A percentile compares a stretch with the other conserved stretches of the same genome.
These are phyloP conservation scores for Akebia trifoliata DNA, from an alignment of 164 flowering plant species.

Conservation along the genomic window DNA sequence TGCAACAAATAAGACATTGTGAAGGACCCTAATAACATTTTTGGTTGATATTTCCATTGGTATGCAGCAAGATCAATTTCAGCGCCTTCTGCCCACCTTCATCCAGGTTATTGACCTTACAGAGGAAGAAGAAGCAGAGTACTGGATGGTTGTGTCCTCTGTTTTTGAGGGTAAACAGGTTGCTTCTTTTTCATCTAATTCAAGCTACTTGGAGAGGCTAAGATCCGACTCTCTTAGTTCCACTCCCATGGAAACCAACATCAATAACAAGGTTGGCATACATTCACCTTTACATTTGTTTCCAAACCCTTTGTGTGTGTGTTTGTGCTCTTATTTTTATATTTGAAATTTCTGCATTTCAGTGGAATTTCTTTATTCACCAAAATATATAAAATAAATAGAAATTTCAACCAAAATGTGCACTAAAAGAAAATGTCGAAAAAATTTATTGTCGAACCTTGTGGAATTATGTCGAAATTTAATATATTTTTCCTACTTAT, in stretches of 20 bases:
- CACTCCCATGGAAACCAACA: slow-evolving; percentile 45
- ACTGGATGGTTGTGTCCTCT: slow-evolving; percentile 70
- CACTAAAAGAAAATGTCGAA: too few species aligned
- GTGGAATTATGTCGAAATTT: too few species aligned
- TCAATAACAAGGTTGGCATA: slow-evolving; percentile 74
- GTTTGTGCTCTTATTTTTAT: too few species aligned
- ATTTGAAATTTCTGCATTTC: too few species aligned
- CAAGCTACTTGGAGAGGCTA: slow-evolving; percentile 26
- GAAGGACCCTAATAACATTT: background rate
- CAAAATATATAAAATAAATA: too few species aligned
- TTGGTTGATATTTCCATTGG: background rate
- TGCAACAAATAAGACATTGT: too few species aligned
- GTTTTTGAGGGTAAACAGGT: slow-evolving; percentile 71
- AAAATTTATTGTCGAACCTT: too few species aligned
- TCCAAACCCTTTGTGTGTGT: too few species aligned
- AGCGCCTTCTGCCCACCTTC: slow-evolving; percentile 76
- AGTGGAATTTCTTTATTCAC: too few species aligned
- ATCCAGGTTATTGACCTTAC: slow-evolving; percentile 86
- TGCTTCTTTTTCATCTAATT: slow-evolving; percentile 27
- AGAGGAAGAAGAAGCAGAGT: slow-evolving; percentile 72
- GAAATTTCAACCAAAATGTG: too few species aligned
- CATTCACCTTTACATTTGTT: background rate
- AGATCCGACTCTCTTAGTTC: slow-evolving; percentile 22
- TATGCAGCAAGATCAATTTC: slow-evolving; percentile 85
- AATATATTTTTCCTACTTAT: too few species aligned